Percentiles rank a stretch among this genome's conserved stretches.
These are phyloP conservation scores for Salix brachista DNA, from an alignment of 345 rosid genomes.

Conservation along the genomic window DNA sequence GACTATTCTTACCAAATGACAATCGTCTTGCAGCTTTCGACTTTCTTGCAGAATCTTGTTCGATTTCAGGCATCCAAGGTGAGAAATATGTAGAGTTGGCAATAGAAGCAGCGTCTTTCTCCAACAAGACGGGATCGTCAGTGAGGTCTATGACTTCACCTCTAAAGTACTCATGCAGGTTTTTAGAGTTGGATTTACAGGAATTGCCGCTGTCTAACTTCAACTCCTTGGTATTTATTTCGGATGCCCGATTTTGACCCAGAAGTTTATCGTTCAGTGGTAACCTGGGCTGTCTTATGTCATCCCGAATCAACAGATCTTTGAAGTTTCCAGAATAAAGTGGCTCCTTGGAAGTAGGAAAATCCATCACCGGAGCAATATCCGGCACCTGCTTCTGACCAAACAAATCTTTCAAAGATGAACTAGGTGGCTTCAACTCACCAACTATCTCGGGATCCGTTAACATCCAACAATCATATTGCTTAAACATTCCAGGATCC, in stretches of 20 bases:
- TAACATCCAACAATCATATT: conserved; percentile 35
- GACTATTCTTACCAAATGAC: conserved; percentile 39
- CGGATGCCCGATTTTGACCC: conserved; percentile 32
- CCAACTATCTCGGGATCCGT: conserved; percentile 37
- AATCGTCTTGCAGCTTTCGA: conserved; percentile 47
- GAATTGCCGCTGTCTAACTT: conserved; percentile 27
- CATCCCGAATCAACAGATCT: conserved; percentile 17
- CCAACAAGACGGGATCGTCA: conserved; percentile 22
- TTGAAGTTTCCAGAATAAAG: conserved; percentile 20
- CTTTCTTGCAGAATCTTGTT: conserved; percentile 40
- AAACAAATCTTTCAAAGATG: conserved; percentile 32
- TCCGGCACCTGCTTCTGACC: conserved; percentile 35
- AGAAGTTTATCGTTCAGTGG: conserved; percentile 25
- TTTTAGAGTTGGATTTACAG: conserved; percentile 31
- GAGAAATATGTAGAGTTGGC: conserved; percentile 29
- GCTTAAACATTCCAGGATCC: conserved; percentile 28
- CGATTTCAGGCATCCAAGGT: conserved; percentile 38
- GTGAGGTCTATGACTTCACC: conserved; percentile 58
- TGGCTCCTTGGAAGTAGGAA: conserved; percentile 20
- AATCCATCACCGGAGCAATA: conserved; percentile 23
- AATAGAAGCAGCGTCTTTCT: conserved; percentile 32
- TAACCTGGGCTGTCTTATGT: conserved; percentile 23
- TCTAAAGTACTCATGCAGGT: conserved; percentile 33
- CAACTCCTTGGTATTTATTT: conserved; percentile 18
- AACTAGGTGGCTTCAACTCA: conserved; percentile 28